phyloP scores from a whole-genome alignment of 2,329 filamentous ascomycete species.

The Verticillium nubilum region DNA sequence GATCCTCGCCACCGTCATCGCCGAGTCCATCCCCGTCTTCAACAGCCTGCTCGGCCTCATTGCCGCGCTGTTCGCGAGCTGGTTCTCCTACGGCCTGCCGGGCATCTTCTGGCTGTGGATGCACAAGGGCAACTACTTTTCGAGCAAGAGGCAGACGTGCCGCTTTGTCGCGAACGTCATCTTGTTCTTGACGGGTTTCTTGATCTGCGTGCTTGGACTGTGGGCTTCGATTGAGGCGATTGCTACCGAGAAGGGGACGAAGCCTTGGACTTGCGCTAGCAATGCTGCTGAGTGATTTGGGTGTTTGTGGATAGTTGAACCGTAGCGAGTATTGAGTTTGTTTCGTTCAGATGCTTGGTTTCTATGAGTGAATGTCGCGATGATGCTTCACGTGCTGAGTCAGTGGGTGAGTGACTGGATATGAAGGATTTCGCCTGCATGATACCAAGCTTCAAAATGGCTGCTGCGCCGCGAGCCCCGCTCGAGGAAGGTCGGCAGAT shows the following conservation, averaged over 20 bases:
- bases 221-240: conserved; percentile 34
- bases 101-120: conserved; percentile 44
- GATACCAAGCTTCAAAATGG: too few relatives aligned
- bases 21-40: conserved; percentile 65
- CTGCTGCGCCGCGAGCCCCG: too few relatives aligned
- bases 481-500: too few relatives aligned
- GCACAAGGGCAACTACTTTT: conserved; percentile 35
- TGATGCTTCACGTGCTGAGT: too few relatives aligned
- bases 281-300: conserved; percentile 12
- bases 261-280: conserved; percentile 30
- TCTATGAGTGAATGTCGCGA: too few relatives aligned
- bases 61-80: conserved; percentile 57
- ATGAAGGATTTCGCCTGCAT: too few relatives aligned
- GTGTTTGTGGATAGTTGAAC: too few relatives aligned
- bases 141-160: conserved; percentile 20
- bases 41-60: conserved; percentile 60
- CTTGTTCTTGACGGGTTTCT: conserved; percentile 25
- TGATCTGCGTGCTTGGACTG: conserved; percentile 31
- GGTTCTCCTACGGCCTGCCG: conserved; percentile 55
- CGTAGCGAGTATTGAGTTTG: too few relatives aligned
- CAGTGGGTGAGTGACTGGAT: too few relatives aligned
- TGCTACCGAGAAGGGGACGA: conserved; percentile 18
- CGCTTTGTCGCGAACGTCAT: conserved; percentile 25
- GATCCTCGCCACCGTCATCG: conserved; percentile 61
- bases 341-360: too few relatives aligned